These are phyloP conservation scores for Hura crepitans DNA, from an alignment of 441 rosid species.

Conservation along the genomic window DNA sequence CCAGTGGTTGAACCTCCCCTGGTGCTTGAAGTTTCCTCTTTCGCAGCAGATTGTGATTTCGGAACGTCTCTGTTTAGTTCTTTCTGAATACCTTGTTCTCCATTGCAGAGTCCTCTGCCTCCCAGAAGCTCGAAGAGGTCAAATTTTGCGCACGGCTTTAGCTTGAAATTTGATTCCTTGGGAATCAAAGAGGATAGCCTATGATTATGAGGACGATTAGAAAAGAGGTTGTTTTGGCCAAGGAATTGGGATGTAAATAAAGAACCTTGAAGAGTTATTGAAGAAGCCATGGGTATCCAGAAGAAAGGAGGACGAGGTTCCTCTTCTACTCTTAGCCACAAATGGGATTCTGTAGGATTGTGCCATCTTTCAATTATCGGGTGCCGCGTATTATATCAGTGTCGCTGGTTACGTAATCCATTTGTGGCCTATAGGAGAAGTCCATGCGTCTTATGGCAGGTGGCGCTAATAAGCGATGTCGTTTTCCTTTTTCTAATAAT, in stretches of 20 bases:
- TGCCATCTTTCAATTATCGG: slow-evolving; percentile 8
- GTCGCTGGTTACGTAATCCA: too few species aligned
- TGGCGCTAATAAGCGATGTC: too few species aligned
- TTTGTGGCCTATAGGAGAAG: too few species aligned
- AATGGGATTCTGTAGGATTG: slow-evolving; percentile 19
- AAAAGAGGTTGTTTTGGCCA: slow-evolving; percentile 34
- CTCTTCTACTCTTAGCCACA: slow-evolving; percentile 30
- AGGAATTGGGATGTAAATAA: slow-evolving; percentile 43
- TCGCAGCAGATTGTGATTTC: slow-evolving; percentile 13
- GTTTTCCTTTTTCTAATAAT: too few species aligned
- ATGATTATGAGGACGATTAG: slow-evolving; percentile 27
- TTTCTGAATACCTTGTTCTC: slow-evolving; percentile 56
- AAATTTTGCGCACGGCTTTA: slow-evolving; percentile 47
- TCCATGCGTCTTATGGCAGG: too few species aligned
- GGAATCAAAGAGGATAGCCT: slow-evolving; percentile 28
- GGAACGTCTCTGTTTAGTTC: slow-evolving; percentile 48
- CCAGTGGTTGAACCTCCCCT: neutral
- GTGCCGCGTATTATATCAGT: too few species aligned
- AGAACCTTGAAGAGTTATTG: slow-evolving; percentile 45
- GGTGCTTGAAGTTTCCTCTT: slow-evolving; percentile 16
- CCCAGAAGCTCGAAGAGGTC: slow-evolving; percentile 57
- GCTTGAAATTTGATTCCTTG: slow-evolving; percentile 30
- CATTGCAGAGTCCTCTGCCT: slow-evolving; percentile 79
- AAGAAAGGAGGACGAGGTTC: neutral
- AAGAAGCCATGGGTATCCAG: slow-evolving; percentile 44